Evolutionary conservation across 208 protist genomes (phyloP).

Genomic region (Balamuthia mandrillaris): DNA sequence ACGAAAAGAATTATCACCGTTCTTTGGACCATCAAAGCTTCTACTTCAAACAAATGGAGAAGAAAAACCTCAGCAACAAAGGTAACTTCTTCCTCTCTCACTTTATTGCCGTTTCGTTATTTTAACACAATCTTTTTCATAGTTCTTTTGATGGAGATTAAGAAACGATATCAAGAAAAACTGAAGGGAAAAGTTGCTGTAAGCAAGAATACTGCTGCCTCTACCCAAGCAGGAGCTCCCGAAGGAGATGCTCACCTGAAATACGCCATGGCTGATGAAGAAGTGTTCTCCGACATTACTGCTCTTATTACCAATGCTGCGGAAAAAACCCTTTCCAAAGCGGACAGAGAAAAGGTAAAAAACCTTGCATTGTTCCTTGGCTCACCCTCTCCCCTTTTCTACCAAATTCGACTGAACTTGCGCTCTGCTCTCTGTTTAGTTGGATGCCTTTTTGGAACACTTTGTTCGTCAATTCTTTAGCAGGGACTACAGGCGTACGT

Average conservation of each 20-base stretch:
- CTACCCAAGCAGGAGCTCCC: no score
- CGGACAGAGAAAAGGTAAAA: slow-evolving; percentile 19
- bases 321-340: not conserved
- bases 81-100: slow-evolving; percentile 27
- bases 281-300: slow-evolving; percentile 42
- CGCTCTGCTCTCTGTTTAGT: not conserved
- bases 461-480: slow-evolving; percentile 38
- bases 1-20: slow-evolving; percentile 71
- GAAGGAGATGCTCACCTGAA: slow-evolving; percentile 34
- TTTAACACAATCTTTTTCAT: not conserved
- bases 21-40: slow-evolving; percentile 69
- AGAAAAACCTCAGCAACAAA: slow-evolving; percentile 65
- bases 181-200: not conserved
- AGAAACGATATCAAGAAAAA: slow-evolving; percentile 52
- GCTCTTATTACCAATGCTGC: slow-evolving; percentile 35
- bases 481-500: no score
- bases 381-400: not conserved
- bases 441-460: slow-evolving; percentile 37
- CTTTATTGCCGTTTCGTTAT: not conserved
- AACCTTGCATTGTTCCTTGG: no score
- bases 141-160: slow-evolving; percentile 49
- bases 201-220: no score
- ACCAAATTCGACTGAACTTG: not conserved
- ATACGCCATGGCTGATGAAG: slow-evolving; percentile 33
- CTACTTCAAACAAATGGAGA: slow-evolving; percentile 74